Base-by-base conservation (phyloP, 306 rosid genomes). In the Prunus campanulata region DNA sequence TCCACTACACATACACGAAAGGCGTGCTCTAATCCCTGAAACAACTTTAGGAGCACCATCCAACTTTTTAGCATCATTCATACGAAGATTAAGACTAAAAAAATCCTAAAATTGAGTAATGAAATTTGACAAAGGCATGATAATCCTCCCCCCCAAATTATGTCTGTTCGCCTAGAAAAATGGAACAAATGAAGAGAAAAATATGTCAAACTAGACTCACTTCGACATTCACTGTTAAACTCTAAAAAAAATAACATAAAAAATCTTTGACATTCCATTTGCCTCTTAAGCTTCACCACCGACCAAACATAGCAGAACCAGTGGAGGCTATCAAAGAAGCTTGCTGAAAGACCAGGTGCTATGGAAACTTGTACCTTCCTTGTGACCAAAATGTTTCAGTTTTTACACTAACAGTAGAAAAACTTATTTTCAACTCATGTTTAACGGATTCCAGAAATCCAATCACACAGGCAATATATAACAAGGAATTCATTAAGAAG, bases 1-100 rank as follows among this genome's bases (percentile, higher is more conserved):
- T 75, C 85, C 80, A 85, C 81, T 76, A 68, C 54, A 78, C 39
- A 76, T 70, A 87, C 82, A 81, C 68, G 83, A 79, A 71, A 52
- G 44, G 78, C 76, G 55, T 76, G 72, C 50, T 82, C 42, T 71
- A 56, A 30, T 48, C 73, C 69, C 59, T 67, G 50, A 52, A 62
- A 29, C 68, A 30, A 63, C 68, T 15, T 63, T 63, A 63, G 39
- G 11, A 63, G 68, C 68, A 63, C 44, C 65, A 51, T 60, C 39
- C 70, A 50, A 71, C 71, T 74, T 77, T 76, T 65, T 50, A 62
- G 55, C 72, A 27, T 57, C 18, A 48, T 65, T 56, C 29, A 61
- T 46, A 51, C 47, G 42, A 39, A 74, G 60, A 64, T 14, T 54
- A 73, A 68, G 68, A 83, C 35, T 48, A 12, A 11, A 51, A 48